These are phyloP conservation scores for Quambalaria eucalypti DNA, from an alignment of 1,284 basidiomycete genomes.

Conservation along the genomic window DNA sequence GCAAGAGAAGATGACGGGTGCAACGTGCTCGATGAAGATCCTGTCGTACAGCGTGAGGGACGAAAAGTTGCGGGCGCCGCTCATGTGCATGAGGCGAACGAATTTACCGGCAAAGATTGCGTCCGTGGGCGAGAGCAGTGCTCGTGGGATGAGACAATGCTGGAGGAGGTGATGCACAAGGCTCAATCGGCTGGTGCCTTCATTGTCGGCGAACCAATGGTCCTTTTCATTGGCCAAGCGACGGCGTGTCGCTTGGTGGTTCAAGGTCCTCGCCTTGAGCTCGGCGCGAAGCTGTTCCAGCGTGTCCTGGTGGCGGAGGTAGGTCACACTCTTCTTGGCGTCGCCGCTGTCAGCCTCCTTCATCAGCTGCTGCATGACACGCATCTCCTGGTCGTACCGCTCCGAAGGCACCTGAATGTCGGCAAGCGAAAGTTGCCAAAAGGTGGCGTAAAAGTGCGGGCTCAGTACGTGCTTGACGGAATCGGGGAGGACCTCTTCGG, in stretches of 20 bases:
- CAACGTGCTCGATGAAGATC: conserved; percentile 46
- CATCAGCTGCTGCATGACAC: conserved; percentile 23
- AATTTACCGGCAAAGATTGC: conserved; percentile 89
- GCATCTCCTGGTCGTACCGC: conserved; percentile 42
- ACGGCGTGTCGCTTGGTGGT: conserved; percentile 63
- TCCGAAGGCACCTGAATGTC: conserved; percentile 44
- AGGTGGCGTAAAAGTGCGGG: conserved; percentile 39
- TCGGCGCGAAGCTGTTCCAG: conserved; percentile 51
- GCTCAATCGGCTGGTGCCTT: conserved; percentile 10
- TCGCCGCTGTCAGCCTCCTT: conserved; percentile 7
- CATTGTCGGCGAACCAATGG: conserved; percentile 64
- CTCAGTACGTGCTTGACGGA: conserved; percentile 21
- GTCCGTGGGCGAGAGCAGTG: conserved; percentile 85
- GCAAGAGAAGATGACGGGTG: conserved; percentile 77
- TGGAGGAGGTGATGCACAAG: conserved; percentile 58
- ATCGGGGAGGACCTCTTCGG: conserved; percentile 22
- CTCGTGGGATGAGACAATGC: conserved; percentile 84
- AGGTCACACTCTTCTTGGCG: conserved; percentile 24
- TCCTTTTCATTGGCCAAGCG: conserved; percentile 70
- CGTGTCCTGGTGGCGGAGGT: conserved; percentile 34
- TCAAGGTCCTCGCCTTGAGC: conserved; percentile 65
- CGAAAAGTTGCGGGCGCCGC: conserved; percentile 77
- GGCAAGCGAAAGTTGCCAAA: conserved; percentile 42
- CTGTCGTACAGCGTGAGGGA: conserved; percentile 70
- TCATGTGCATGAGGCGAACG: conserved; percentile 73